These are phyloP conservation scores for Vigna hirtella DNA, from an alignment of 306 rosid species.

Conservation along the genomic window DNA sequence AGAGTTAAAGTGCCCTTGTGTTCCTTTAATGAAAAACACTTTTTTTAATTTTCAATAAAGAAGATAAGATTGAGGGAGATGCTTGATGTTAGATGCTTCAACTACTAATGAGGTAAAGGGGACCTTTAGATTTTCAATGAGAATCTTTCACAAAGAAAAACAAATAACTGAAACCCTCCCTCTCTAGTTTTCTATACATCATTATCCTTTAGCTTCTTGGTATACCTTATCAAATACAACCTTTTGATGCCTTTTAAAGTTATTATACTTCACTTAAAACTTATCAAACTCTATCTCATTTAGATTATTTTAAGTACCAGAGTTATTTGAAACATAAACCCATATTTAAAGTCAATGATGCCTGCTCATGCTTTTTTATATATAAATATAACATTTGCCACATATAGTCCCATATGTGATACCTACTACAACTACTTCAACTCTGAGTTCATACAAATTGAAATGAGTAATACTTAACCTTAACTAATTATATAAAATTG, in stretches of 20 bases:
- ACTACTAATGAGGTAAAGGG: slow-evolving; percentile 34
- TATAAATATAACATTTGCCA: neutral
- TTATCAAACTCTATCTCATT: neutral
- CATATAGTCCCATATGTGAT: neutral
- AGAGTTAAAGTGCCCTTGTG: neutral
- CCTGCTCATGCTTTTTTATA: neutral
- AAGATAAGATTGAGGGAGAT: slow-evolving; percentile 30
- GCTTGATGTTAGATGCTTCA: slow-evolving; percentile 49
- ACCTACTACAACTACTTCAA: slow-evolving; percentile 30
- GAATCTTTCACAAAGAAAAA: slow-evolving; percentile 39
- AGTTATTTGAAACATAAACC: slow-evolving; percentile 13
- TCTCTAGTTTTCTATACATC: slow-evolving; percentile 30
- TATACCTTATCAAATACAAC: slow-evolving; percentile 26
- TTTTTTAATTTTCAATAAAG: neutral
- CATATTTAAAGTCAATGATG: slow-evolving; percentile 5
- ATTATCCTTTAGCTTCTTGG: slow-evolving; percentile 26
- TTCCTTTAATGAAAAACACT: slow-evolving; percentile 17
- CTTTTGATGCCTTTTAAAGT: slow-evolving; percentile 39
- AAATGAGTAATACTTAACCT: neutral
- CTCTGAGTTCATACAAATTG: slow-evolving; percentile 6
- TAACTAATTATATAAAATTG: neutral
- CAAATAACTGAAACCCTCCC: slow-evolving; percentile 9
- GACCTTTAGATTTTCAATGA: slow-evolving; percentile 37
- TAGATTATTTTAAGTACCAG: neutral
- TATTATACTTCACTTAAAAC: slow-evolving; percentile 3